Evolutionary conservation across 768 basidiomycete species (phyloP).

Genomic region (Lentinula sp.): DNA sequence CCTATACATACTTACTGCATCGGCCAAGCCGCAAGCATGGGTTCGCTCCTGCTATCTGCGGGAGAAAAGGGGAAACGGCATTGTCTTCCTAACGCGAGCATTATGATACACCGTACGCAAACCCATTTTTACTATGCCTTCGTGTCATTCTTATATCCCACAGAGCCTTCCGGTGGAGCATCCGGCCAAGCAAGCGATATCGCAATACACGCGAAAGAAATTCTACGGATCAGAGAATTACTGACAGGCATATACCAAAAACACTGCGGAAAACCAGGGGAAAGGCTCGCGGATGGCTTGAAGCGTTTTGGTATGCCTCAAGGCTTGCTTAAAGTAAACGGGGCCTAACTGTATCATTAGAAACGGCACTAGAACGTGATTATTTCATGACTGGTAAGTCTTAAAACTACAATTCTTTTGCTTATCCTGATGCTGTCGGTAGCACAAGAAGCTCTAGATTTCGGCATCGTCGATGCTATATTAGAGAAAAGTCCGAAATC

Average conservation of each 20-base stretch:
- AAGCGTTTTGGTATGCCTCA: constrained; percentile 67
- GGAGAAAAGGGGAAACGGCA: constrained; percentile 90
- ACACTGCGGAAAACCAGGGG: constrained; percentile 69
- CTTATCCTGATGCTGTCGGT: constrained; percentile 17
- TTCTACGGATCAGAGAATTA: constrained; percentile 78
- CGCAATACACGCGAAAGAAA: constrained; percentile 96
- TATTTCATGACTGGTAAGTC: constrained; percentile 87
- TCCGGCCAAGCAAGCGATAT: constrained; percentile 95
- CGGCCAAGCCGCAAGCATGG: constrained; percentile 95
- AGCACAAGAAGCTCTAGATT: constrained; percentile 85
- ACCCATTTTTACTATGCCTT: constrained; percentile 5
- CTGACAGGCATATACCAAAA: constrained; percentile 86
- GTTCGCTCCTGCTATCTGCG: constrained; percentile 85
- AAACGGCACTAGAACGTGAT: constrained; percentile 86
- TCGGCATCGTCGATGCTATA: constrained; percentile 92
- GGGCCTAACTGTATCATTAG: constrained; percentile 32
- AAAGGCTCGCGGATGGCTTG: constrained; percentile 57
- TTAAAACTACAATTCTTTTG: constrained; percentile 8
- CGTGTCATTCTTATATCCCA: constrained; percentile 9
- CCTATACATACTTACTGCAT: constrained; percentile 97
- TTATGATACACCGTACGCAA: constrained; percentile 94
- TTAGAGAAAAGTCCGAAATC: constrained; percentile 68
- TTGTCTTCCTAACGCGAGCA: constrained; percentile 87
- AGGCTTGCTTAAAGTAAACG: constrained; percentile 8
- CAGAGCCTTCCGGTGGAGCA: constrained; percentile 96